These are phyloP conservation scores for Hypoxylon cercidicola DNA, from an alignment of 495 filamentous ascomycete species.

Conservation along the genomic window DNA sequence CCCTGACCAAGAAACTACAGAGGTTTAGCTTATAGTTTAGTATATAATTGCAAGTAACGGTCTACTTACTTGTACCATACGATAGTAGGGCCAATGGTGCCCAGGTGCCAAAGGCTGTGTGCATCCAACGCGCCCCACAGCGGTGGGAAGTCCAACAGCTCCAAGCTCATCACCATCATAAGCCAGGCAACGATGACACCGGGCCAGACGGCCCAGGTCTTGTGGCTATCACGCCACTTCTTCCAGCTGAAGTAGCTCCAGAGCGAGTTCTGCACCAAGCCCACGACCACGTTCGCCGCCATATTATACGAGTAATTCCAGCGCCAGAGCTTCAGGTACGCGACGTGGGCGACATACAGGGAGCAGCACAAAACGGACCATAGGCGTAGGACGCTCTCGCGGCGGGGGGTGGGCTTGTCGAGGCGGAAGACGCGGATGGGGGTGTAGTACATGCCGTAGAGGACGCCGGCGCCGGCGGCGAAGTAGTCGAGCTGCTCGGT, in stretches of 20 bases:
- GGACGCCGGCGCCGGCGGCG: conserved; percentile 86
- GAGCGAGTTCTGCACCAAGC: conserved; percentile 80
- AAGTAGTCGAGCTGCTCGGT: conserved; percentile 98
- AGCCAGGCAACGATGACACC: conserved; percentile 94
- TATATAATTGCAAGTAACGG: not conserved
- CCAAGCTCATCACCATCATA: conserved; percentile 91
- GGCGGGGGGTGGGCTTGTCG: conserved; percentile 68
- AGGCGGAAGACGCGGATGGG: conserved; percentile 83
- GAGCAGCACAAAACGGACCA: conserved; percentile 79
- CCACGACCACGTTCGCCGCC: conserved; percentile 88
- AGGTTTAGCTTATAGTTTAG: conserved; percentile 18
- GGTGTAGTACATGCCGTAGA: conserved; percentile 90
- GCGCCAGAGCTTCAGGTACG: conserved; percentile 81
- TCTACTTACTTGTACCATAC: conserved; percentile 93
- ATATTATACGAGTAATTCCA: conserved; percentile 99
- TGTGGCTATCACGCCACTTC: conserved; percentile 73
- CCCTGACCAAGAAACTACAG: conserved; percentile 78
- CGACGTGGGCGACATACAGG: conserved; percentile 80
- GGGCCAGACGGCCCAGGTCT: conserved; percentile 89
- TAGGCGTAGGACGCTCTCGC: conserved; percentile 67
- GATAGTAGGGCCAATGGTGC: conserved; percentile 86
- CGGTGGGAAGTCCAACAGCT: conserved; percentile 93
- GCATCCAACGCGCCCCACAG: conserved; percentile 86
- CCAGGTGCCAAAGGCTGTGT: conserved; percentile 95
- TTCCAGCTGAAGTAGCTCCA: conserved; percentile 87